Evolutionary conservation across 2,329 filamentous ascomycete genomes (phyloP), one percentile per base, ranked within the genome.

Genomic region (Immersiporthe knoxdaviesiana): DNA sequence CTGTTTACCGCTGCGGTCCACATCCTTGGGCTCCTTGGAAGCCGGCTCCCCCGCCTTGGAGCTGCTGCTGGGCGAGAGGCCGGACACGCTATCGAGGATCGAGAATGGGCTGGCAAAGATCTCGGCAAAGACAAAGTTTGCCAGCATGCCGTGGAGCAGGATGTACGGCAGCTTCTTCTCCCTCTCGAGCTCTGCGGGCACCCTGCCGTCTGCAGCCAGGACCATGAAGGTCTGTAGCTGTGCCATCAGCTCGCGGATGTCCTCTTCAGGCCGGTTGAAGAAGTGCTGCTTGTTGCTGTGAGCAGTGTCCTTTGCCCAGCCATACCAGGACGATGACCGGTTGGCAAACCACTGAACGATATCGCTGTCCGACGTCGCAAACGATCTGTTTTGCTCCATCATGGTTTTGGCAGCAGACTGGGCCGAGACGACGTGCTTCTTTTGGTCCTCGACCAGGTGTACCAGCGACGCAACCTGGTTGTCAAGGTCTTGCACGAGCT

Each of bases 141-240:
- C 59, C 30, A 62, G 59, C 37, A 62, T 62, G 32, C 59, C 59
- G 41, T 62, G 59, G 14, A 62, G 59, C 24, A 62, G 59, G 24
- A 62, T 41, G 59, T 62, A 62, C n/a, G 59, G 37, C 37, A 62
- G n/a, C 37, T 62, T 62, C 37, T 41, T 62, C 59, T 62, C 59
- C n/a, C n/a, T 62, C 7, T 27, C 32, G 24, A 62, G 59, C 3
- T 62, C 59, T 12, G 35, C 10, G 6, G 59, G 59, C 5, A 27
- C 16, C 3, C 3, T 39, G 10, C 37, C 59, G 12, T 62, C 59
- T 30, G 32, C 12, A 12, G n/a, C 37, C n/a, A 62, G 6, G 11
- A 18, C n/a, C 35, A 62, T 37, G 24, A 62, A 62, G 44, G 35
- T 41, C 21, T 24, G 37, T 16, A 62, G 59, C n/a, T 60, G 58